Base-by-base conservation (phyloP, 345 rosid genomes). In the Hibiscus mutabilis region DNA sequence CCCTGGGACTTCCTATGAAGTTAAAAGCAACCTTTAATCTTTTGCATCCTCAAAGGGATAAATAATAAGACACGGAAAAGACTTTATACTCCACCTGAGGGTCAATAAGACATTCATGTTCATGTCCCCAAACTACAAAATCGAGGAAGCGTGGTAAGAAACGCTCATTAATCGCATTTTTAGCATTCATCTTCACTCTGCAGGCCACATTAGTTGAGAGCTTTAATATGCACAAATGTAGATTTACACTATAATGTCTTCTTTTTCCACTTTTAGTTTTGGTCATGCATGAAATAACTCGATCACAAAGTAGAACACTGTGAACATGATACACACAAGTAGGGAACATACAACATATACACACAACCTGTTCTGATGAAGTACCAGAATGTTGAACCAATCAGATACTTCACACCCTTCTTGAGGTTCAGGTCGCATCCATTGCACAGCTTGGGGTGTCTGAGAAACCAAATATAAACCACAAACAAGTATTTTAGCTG, bases 371-470 rank as follows among this genome's bases (percentile, higher is more conserved):
- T 95, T 95, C 79, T 95, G 99, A 77, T 95, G 99, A 81, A 95
- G 99, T 63, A 89, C 97, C 76, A 92, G 85, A 82, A 95, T 92
- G 83, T 95, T 95, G 85, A 95, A 95, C 99, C 99, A 95, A 71
- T 92, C 97, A 66, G 97, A 89, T 46, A 85, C 86, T 57, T 84
- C 82, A 79, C 83, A 86, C 63, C 82, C 97, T 77, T 87, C 97
- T 84, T 92, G 93, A 77, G 91, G 82, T 88, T 94, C 98, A 75
- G 98, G 97, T 71, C 97, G 89, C 97, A 91, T 94, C 98, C 98
- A 94, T 80, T 91, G 97, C 55, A 94, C 92, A 75, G 96, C 97
- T 79, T 91, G 98, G 49, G 98, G 98, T 61, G 97, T 94, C 97
- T 94, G 75, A 64, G 47, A 74, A 73, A 69, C 70, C 51, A 80